A percentile compares a stretch with the other conserved stretches of the same genome.
Conservation (phyloP, 805 yeast species). For the Helenozyma baotianmanensis region DNA sequence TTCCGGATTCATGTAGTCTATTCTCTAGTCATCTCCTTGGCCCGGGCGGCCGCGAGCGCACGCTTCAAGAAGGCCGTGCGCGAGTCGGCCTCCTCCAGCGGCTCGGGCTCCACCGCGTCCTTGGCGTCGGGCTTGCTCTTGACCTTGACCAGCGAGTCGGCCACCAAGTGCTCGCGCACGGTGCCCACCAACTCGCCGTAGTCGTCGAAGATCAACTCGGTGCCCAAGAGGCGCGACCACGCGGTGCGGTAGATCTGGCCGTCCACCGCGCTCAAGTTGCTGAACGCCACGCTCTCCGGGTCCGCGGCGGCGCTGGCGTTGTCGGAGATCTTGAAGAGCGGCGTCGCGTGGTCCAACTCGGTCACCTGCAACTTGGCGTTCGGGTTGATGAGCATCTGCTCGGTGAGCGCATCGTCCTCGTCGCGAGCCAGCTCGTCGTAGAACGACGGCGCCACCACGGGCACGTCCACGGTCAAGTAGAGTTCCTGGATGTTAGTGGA, state of each 20-base stretch:
- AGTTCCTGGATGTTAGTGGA: conserved; percentile 18
- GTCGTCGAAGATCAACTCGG: conserved; percentile 49
- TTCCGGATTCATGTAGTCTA: too few relatives aligned
- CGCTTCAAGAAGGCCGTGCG: conserved; percentile 19
- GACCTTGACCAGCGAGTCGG: conserved; percentile 25
- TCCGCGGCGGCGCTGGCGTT: conserved; percentile 19
- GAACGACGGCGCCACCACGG: conserved; percentile 16
- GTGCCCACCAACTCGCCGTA: conserved; percentile 38
- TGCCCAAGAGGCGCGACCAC: conserved; percentile 78
- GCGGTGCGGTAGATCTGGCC: conserved; percentile 61
- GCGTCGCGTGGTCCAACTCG: conserved; percentile 26
- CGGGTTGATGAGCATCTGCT: conserved; percentile 31
- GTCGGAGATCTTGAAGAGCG: conserved; percentile 35
- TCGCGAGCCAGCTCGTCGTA: conserved; percentile 12
- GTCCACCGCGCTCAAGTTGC: conserved; percentile 31
- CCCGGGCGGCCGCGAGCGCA: conserved; percentile 15
- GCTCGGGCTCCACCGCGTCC: conserved; percentile 13
- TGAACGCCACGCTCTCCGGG: conserved; percentile 15
- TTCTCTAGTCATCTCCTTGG: neutral
- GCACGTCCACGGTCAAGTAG: conserved; percentile 21
- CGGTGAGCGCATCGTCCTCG: conserved; percentile 9
- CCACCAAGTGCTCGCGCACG: conserved; percentile 35
- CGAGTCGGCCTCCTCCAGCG: conserved; percentile 14
- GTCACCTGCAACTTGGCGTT: conserved; percentile 39
- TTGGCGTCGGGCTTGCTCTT: conserved; percentile 13